Evolutionary conservation across 2,329 filamentous ascomycete genomes (phyloP).

Genomic region (Lithohypha guttulata): DNA sequence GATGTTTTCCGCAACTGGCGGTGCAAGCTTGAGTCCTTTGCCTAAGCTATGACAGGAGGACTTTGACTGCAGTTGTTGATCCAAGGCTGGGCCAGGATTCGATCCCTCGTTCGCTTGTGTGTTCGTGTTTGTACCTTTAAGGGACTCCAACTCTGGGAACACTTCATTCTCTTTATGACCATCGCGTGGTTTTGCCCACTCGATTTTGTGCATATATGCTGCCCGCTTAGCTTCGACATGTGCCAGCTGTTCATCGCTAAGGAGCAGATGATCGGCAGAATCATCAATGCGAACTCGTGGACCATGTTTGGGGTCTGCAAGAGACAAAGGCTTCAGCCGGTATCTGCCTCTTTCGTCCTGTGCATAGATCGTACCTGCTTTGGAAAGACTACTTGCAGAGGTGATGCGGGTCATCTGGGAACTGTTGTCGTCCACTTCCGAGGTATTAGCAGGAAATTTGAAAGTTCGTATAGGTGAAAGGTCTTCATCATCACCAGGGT

Average conservation of each 20-base stretch:
- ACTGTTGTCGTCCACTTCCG: neutral
- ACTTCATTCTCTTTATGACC: neutral
- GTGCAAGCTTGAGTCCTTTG: conserved; percentile 4
- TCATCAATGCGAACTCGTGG: conserved; percentile 3
- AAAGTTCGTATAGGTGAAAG: neutral
- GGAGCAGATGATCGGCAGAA: conserved; percentile 6
- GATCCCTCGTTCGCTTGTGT: too few relatives aligned
- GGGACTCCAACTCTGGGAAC: neutral
- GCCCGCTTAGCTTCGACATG: conserved; percentile 4
- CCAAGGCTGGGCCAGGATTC: too few relatives aligned
- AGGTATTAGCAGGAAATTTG: neutral
- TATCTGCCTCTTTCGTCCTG: conserved; percentile 4
- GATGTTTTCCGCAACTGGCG: conserved; percentile 1
- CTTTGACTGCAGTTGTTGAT: too few relatives aligned
- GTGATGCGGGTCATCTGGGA: neutral
- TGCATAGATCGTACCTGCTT: conserved; percentile 6
- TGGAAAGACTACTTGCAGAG: neutral
- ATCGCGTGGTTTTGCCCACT: neutral
- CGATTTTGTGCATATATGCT: neutral
- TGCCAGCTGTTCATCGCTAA: neutral
- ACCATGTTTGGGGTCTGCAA: neutral
- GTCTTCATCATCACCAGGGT: neutral
- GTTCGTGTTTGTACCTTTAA: too few relatives aligned
- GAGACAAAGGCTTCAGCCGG: conserved; percentile 2
- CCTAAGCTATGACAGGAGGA: too few relatives aligned